Percentiles rank a stretch among this genome's conserved stretches.
Evolutionary conservation across 2,329 filamentous ascomycete genomes (phyloP).

Genomic region (Penicillium sp.): DNA sequence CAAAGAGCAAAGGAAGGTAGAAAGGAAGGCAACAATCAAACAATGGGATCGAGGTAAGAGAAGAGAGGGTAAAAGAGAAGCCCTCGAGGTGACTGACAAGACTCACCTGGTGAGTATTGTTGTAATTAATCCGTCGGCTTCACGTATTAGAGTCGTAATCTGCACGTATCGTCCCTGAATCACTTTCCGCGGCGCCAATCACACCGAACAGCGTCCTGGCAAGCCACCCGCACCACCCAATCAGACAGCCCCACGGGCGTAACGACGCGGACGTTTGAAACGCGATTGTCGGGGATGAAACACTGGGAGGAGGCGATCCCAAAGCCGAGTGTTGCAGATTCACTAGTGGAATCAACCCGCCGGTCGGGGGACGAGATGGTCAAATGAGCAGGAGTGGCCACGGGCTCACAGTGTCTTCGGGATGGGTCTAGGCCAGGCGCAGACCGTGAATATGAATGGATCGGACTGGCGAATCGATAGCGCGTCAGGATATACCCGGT

Average conservation of each 20-base stretch:
- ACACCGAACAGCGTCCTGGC: slow-evolving; percentile 8
- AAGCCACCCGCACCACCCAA: slow-evolving; percentile 23
- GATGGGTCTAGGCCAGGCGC: background rate
- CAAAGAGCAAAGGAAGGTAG: slow-evolving; percentile 9
- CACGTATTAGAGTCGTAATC: background rate
- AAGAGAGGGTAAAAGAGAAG: background rate
- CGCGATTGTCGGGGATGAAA: slow-evolving; percentile 24
- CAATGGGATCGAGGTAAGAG: background rate
- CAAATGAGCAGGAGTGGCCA: slow-evolving; percentile 15
- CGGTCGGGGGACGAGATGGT: background rate
- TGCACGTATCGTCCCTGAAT: slow-evolving; percentile 6
- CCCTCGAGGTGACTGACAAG: background rate
- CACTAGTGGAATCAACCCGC: slow-evolving; percentile 4
- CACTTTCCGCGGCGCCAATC: slow-evolving; percentile 16
- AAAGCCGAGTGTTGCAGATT: slow-evolving; percentile 22
- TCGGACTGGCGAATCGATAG: background rate
- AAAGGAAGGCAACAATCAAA: background rate
- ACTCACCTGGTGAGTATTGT: slow-evolving; percentile 3
- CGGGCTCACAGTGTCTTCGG: background rate
- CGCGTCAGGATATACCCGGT: background rate
- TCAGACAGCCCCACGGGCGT: slow-evolving; percentile 11
- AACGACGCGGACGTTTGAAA: slow-evolving; percentile 24
- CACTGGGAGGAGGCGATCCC: slow-evolving; percentile 20
- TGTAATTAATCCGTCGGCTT: background rate
- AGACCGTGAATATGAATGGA: background rate